Base-by-base conservation (phyloP, 2,329 filamentous ascomycete species). In the Orbilia ellipsospora region DNA sequence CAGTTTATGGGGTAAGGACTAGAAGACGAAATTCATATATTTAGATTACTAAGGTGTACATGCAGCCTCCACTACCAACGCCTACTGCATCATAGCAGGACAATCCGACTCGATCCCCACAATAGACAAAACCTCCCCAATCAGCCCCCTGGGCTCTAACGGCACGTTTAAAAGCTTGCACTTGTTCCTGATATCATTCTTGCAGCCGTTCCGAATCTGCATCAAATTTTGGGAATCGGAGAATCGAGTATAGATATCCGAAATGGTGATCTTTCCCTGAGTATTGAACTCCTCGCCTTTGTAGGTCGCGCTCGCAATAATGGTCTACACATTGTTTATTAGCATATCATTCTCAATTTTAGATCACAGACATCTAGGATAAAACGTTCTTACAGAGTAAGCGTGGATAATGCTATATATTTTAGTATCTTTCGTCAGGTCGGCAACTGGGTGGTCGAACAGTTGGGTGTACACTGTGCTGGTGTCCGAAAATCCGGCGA, bases 281-380 rank as follows among this genome's bases (percentile, higher is more conserved):
- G 1, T 20, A 31, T 65, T 50, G 28, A 48, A 66, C 20, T 20
- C 57, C 51, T 67, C 63, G 51, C 63, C 63, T 36, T 20, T 48
- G 8, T 59, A 51, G 10, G 8, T 57, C 7, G 44, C 23, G 2
- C 18, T 23, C 2, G 10, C 15, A 23, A 67, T 28, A 15, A 44
- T 12, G 4, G 44, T 40, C 52, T 67, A 57, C 5, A 7, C 1
- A 48, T n/a, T 18, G 7, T n/a, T 48, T 13, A n/a, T 48, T 18
- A 48, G 31, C 16, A 48, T 48, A 48, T 48, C 5, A n/a, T 15
- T n/a, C 13, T 10, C 52, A 13, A 2, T 55, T 36, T 36, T 15
- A 31, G 28, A 10, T 36, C 5, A 59, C n/a, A n/a, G 23, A 44
- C 6, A 59, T 8, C 1, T 44, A 13, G 20, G 20, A 20, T 20